Evolutionary conservation across 768 basidiomycete species (phyloP), one percentile per base, ranked within the genome.

Genomic region (Auriscalpium vulgare): DNA sequence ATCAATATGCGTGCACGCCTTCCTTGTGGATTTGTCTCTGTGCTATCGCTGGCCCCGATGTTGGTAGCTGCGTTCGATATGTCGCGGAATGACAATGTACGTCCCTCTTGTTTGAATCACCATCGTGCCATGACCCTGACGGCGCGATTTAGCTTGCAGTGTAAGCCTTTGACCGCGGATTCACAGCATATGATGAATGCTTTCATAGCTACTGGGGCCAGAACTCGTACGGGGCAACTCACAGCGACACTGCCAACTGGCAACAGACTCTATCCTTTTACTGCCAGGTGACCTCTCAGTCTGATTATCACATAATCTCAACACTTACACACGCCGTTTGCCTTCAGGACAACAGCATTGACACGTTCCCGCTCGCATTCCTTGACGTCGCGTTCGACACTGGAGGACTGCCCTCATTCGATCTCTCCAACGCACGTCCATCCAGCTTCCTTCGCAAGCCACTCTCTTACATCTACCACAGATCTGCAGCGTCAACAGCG

Each of bases 311-410:
- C 17, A 47, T 55, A n/a, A 55, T 36, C 10, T 16, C 35, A 16
- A 29, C 9, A 14, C 59, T 23, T 29, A 16, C 2, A 43, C 21
- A 37, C 35, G 54, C 19, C 7, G 3, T 13, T 1, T 10, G 1
- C 16, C 2, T 4, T n/a, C 62, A 82, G 78, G 85, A 86, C 62
- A 66, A 75, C 64, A 69, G 76, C 4, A 79, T 86, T 47, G 74
- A 87, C 60, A 77, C 71, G 40, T 71, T 87, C 49, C 85, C 84
- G 0, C 55, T 87, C 47, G 84, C 84, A 1, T 87, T 85, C 66
- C 58, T 87, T 37, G 69, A 79, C 59, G 74, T 78, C 49, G 85
- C 82, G 70, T 85, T 80, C 68, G 78, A 77, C 16, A 71, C 75
- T 10, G 85, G 80, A 8, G 78, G 78, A 53, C 63, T 78, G 8